Percentiles rank a stretch among this genome's conserved stretches.
Evolutionary conservation across 805 yeast species (phyloP).

Genomic region (Tanozyma kutaoensis): DNA sequence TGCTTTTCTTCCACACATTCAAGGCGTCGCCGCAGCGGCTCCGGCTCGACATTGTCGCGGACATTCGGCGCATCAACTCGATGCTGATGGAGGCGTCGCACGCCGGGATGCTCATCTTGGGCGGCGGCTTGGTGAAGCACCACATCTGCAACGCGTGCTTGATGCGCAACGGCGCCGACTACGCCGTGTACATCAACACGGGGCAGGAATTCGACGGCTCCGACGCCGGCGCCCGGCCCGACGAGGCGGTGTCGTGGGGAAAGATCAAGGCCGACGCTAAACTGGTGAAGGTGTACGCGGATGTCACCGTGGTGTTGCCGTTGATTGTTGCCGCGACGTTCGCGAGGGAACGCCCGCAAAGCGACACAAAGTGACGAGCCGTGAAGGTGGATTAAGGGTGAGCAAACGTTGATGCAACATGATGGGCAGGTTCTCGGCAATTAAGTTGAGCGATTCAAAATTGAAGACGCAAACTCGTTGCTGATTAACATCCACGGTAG

Average conservation of each 20-base stretch:
- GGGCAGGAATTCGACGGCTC: conserved; percentile 99
- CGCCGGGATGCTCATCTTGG: conserved; percentile 93
- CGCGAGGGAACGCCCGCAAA: too few species aligned
- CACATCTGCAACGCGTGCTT: conserved; percentile 96
- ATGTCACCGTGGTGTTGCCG: conserved; percentile 91
- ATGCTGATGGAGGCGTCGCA: conserved; percentile 88
- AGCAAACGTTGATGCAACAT: too few species aligned
- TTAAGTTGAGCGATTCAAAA: too few species aligned
- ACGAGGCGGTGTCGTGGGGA: conserved; percentile 99
- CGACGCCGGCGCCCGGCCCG: conserved; percentile 98
- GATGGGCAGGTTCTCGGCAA: too few species aligned
- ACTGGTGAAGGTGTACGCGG: conserved; percentile 87
- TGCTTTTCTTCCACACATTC: conserved; percentile 97
- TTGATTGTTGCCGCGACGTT: conserved; percentile 96
- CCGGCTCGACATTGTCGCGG: conserved; percentile 86
- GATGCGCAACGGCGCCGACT: conserved; percentile 99
- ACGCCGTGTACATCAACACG: conserved; percentile 92
- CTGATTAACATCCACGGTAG: too few species aligned
- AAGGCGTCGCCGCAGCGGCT: conserved; percentile 84
- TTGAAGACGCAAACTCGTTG: too few species aligned
- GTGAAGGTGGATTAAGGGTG: too few species aligned
- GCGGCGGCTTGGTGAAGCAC: conserved; percentile 94
- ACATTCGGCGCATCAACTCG: conserved; percentile 82
- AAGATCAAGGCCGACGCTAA: conserved; percentile 92
- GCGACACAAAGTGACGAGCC: too few species aligned